These are phyloP conservation scores for Sporopachydermia quercuum DNA, from an alignment of 805 yeast species.

Conservation along the genomic window DNA sequence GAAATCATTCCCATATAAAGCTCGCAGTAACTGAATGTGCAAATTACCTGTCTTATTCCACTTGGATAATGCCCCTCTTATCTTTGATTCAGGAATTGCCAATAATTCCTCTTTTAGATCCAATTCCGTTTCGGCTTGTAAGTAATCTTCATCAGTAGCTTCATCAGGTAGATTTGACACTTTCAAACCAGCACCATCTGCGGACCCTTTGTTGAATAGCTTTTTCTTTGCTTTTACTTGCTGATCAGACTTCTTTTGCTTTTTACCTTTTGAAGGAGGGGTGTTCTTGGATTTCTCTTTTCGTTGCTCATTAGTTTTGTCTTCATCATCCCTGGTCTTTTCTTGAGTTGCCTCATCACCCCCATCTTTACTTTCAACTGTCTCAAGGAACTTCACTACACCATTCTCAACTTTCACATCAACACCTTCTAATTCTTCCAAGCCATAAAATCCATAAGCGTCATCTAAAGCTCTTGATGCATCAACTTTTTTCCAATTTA, in stretches of 20 bases:
- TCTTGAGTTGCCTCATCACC: conserved; percentile 17
- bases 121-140: conserved; percentile 1
- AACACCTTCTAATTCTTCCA: conserved; percentile 91
- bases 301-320: conserved; percentile 6
- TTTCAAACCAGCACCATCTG: conserved; percentile 6
- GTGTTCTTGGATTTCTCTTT: conserved; percentile 2
- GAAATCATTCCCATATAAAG: conserved; percentile 45
- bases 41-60: conserved; percentile 25
- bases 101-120: conserved; percentile 6
- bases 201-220: conserved; percentile 6
- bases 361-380: conserved; percentile 27
- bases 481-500: conserved; percentile 71
- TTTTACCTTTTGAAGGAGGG: conserved; percentile 1
- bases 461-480: conserved; percentile 76
- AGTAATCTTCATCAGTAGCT: conserved; percentile 7
- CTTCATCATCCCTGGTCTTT: conserved; percentile 7
- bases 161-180: conserved; percentile 4
- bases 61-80: conserved; percentile 34
- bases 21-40: conserved; percentile 44
- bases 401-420: conserved; percentile 66
- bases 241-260: conserved; percentile 3
- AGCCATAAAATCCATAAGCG: conserved; percentile 80
- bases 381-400: conserved; percentile 29
- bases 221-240: conserved; percentile 6
- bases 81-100: conserved; percentile 34